A percentile compares a stretch with the other conserved stretches of the same genome.
Evolutionary conservation across 2,329 filamentous ascomycete genomes (phyloP).

Genomic region (Phaeosphaeriaceae sp.): DNA sequence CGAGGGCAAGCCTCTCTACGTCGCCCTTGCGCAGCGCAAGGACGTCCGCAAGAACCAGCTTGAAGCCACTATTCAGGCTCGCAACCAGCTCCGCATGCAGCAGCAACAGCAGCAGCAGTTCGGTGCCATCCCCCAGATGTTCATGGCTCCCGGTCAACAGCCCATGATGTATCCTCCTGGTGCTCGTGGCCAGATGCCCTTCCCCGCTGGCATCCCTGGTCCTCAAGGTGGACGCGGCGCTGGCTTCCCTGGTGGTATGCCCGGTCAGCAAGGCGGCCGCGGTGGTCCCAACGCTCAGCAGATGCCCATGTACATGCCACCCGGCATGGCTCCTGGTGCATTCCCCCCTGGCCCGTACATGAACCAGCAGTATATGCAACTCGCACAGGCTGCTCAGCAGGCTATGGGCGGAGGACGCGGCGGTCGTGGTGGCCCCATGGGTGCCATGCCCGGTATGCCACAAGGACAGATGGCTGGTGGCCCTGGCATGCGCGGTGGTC

Average conservation of each 20-base stretch:
- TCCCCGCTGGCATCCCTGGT: conserved; percentile 67
- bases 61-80: conserved; percentile 98
- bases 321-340: conserved; percentile 65
- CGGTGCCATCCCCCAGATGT: conserved; percentile 72
- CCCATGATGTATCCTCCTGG: conserved; percentile 65
- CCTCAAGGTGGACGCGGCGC: conserved; percentile 83
- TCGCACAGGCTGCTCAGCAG: conserved; percentile 76
- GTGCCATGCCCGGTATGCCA: conserved; percentile 70
- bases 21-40: conserved; percentile 98
- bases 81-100: conserved; percentile 98
- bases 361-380: conserved; percentile 80
- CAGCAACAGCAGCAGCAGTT: conserved; percentile 78
- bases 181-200: conserved; percentile 68
- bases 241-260: conserved; percentile 83
- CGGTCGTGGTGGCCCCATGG: conserved; percentile 66
- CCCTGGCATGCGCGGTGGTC: conserved; percentile 52
- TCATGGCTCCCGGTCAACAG: conserved; percentile 85
- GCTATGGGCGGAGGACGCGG: conserved; percentile 61
- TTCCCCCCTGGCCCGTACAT: conserved; percentile 71
- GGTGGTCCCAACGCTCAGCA: conserved; percentile 78
- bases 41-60: conserved; percentile 99
- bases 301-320: conserved; percentile 84
- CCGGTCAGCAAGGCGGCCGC: conserved; percentile 84
- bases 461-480: conserved; percentile 69
- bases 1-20: conserved; percentile 94